Conservation (phyloP, 257 asterid species). For the Lantana camara region DNA sequence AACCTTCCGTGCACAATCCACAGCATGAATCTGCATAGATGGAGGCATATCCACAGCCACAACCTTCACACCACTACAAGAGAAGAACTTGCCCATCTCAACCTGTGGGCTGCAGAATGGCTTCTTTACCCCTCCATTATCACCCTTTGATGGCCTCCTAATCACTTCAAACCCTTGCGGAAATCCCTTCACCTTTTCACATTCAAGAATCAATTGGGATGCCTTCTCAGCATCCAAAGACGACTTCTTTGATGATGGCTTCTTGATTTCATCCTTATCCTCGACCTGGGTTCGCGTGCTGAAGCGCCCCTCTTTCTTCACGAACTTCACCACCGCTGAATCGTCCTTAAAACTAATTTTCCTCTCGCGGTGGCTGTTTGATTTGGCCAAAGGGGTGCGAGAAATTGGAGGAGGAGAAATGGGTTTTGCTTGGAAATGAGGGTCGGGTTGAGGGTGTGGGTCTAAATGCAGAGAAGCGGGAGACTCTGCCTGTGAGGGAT, state of each 20-base stretch:
- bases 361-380: conserved; percentile 56
- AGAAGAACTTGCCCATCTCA: conserved; percentile 74
- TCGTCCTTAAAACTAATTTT: neutral
- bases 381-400: conserved; percentile 65
- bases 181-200: conserved; percentile 29
- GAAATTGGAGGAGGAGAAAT: no score
- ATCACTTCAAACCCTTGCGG: conserved; percentile 27
- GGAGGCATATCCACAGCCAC: conserved; percentile 98
- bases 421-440: conserved; percentile 28
- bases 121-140: conserved; percentile 54
- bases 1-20: conserved; percentile 82
- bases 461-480: no score
- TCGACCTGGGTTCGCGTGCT: conserved; percentile 43
- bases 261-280: conserved; percentile 38
- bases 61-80: conserved; percentile 69
- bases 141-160: conserved; percentile 39
- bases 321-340: neutral
- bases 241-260: conserved; percentile 27
- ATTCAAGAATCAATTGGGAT: conserved; percentile 31
- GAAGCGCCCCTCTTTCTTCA: conserved; percentile 23
- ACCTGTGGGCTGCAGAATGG: conserved; percentile 64
- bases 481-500: conserved; percentile 25
- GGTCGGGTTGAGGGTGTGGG: conserved; percentile 39
- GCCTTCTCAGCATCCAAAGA: conserved; percentile 40
- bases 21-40: conserved; percentile 93